Percentiles rank a stretch among this genome's conserved stretches.
Evolutionary conservation across 345 rosid genomes (phyloP).

Genomic region (Linum tenue): DNA sequence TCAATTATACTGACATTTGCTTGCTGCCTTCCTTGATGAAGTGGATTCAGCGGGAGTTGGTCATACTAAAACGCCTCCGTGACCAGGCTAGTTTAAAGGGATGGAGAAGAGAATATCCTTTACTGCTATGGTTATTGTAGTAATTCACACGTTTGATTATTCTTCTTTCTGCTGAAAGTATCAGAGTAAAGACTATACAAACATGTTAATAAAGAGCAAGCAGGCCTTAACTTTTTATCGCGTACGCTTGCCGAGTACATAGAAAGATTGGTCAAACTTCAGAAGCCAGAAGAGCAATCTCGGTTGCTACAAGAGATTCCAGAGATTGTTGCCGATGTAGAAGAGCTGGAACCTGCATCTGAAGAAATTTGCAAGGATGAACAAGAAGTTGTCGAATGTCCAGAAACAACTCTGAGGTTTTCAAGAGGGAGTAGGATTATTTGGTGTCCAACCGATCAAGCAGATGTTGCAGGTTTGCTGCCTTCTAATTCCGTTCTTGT

Average conservation of each 20-base stretch:
- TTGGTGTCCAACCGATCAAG: not conserved
- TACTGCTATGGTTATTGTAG: not conserved
- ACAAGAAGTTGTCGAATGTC: not conserved
- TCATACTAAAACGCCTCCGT: constrained; percentile 22
- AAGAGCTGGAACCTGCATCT: not conserved
- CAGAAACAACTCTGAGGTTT: not conserved
- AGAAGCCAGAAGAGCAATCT: constrained; percentile 32
- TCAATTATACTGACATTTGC: not conserved
- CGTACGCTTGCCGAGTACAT: constrained; percentile 26
- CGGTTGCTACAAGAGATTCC: constrained; percentile 39
- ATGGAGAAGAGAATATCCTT: constrained; percentile 69
- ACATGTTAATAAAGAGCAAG: not conserved
- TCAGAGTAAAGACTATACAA: not conserved
- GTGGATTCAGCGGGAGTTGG: constrained; percentile 44
- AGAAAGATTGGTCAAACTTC: constrained; percentile 28
- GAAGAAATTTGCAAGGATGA: not conserved
- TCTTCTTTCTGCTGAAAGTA: not conserved
- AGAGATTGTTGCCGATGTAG: constrained; percentile 29
- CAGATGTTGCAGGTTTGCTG: not conserved
- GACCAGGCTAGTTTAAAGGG: constrained; percentile 51
- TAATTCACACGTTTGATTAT: not conserved
- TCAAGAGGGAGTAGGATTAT: not conserved
- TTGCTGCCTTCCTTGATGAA: constrained; percentile 1
- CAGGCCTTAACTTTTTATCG: not conserved
- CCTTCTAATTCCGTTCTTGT: too few species aligned